Evolutionary conservation across 768 basidiomycete species (phyloP).

Genomic region (Boletus subparvulus): DNA sequence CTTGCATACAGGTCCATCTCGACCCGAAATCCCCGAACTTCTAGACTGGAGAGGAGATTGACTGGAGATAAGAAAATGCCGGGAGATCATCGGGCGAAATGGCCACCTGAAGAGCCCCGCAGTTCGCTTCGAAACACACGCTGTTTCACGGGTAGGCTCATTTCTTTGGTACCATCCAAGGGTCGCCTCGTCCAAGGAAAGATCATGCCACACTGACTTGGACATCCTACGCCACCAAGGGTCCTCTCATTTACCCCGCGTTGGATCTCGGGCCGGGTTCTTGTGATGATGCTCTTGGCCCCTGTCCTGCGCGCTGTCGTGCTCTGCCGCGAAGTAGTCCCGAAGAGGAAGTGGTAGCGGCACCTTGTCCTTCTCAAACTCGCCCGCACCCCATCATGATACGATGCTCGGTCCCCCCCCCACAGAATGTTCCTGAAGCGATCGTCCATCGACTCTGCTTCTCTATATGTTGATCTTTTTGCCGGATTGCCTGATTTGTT

Average conservation of each 20-base stretch:
- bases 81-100: not conserved
- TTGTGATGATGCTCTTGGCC: not conserved
- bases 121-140: not conserved
- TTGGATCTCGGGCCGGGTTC: not conserved
- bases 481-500: not conserved
- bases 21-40: not conserved
- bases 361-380: not conserved
- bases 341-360: slow-evolving; percentile 6
- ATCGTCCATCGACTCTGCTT: slow-evolving; percentile 4
- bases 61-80: slow-evolving; percentile 7
- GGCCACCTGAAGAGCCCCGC: not conserved
- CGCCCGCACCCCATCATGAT: too few relatives aligned
- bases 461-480: not conserved
- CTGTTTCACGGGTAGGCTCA: not conserved
- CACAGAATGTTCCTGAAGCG: not conserved
- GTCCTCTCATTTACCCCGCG: not conserved
- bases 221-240: too few relatives aligned
- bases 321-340: slow-evolving; percentile 11
- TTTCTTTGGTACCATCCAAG: too few relatives aligned
- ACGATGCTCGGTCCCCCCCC: not conserved
- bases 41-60: slow-evolving; percentile 6
- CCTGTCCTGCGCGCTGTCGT: not conserved
- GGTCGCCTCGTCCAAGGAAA: not conserved
- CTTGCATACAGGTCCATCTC: not conserved
- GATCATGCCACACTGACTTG: not conserved